Evolutionary conservation across 805 yeast genomes (phyloP).

Genomic region (Candida quercuum): DNA sequence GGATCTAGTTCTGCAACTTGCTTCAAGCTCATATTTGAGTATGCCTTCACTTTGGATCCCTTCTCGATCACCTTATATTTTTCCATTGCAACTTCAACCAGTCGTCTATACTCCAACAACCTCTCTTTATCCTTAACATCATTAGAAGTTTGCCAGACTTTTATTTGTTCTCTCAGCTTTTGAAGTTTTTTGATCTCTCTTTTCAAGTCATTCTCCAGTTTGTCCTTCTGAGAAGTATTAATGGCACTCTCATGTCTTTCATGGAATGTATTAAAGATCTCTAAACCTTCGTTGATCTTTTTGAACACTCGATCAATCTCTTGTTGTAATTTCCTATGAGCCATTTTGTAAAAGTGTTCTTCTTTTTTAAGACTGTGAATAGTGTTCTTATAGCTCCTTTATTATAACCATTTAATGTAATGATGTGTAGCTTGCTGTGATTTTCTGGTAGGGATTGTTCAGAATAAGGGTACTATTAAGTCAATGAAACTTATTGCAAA

Average conservation of each 20-base stretch:
- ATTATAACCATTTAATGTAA: constrained; percentile 10
- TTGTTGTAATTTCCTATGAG: constrained; percentile 24
- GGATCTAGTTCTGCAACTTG: constrained; percentile 61
- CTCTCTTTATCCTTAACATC: constrained; percentile 87
- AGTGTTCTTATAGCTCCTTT: not conserved
- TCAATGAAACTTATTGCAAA: no score
- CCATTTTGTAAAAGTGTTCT: constrained; percentile 9
- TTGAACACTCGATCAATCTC: constrained; percentile 89
- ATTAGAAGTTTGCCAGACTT: constrained; percentile 86
- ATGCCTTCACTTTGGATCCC: constrained; percentile 87
- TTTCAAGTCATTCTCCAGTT: constrained; percentile 84
- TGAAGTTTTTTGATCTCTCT: constrained; percentile 93
- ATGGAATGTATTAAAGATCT: constrained; percentile 76
- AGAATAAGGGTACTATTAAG: no score
- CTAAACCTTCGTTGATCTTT: constrained; percentile 87
- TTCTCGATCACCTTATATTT: constrained; percentile 91
- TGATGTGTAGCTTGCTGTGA: no score
- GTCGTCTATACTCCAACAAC: constrained; percentile 65
- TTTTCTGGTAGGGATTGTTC: no score
- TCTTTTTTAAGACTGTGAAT: not conserved
- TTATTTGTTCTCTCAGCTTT: constrained; percentile 88
- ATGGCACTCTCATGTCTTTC: constrained; percentile 80
- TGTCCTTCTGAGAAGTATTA: constrained; percentile 83
- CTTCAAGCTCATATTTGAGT: constrained; percentile 84
- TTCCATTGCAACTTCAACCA: constrained; percentile 83